phyloP scores from a whole-genome alignment of 2,329 filamentous ascomycete genomes.

The Arachnomyces sp. region DNA sequence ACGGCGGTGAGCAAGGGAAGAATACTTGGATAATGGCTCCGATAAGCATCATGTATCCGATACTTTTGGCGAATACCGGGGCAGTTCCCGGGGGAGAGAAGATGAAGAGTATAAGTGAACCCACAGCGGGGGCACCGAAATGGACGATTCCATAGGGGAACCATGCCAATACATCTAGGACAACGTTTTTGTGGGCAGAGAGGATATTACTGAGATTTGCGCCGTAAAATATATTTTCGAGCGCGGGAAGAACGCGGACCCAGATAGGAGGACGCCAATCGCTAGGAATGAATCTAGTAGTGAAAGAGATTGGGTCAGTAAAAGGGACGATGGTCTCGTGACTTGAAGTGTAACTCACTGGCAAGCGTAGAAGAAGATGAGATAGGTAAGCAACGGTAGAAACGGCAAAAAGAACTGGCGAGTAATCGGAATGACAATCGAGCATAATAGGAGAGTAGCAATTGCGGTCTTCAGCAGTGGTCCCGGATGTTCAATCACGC shows the following conservation, averaged over 20 bases:
- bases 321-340: background rate
- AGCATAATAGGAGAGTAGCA: slow-evolving; percentile 56
- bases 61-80: slow-evolving; percentile 74
- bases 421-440: slow-evolving; percentile 73
- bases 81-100: slow-evolving; percentile 80
- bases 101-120: slow-evolving; percentile 71
- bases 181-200: slow-evolving; percentile 74
- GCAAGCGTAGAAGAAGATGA: slow-evolving; percentile 86
- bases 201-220: slow-evolving; percentile 94
- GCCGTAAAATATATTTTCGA: slow-evolving; percentile 94
- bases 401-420: slow-evolving; percentile 88
- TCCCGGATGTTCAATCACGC: slow-evolving; percentile 69
- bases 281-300: slow-evolving; percentile 69
- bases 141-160: slow-evolving; percentile 87
- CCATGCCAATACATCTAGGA: slow-evolving; percentile 85
- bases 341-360: slow-evolving; percentile 54
- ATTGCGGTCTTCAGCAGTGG: slow-evolving; percentile 68
- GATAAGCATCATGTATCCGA: slow-evolving; percentile 85
- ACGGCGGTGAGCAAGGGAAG: slow-evolving; percentile 90
- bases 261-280: slow-evolving; percentile 88
- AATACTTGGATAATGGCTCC: slow-evolving; percentile 82
- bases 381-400: slow-evolving; percentile 73
- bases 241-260: slow-evolving; percentile 85
- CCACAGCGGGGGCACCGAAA: slow-evolving; percentile 76
- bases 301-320: slow-evolving; percentile 14